Evolutionary conservation across 345 rosid genomes (phyloP).

Genomic region (Aquilaria malaccensis): DNA sequence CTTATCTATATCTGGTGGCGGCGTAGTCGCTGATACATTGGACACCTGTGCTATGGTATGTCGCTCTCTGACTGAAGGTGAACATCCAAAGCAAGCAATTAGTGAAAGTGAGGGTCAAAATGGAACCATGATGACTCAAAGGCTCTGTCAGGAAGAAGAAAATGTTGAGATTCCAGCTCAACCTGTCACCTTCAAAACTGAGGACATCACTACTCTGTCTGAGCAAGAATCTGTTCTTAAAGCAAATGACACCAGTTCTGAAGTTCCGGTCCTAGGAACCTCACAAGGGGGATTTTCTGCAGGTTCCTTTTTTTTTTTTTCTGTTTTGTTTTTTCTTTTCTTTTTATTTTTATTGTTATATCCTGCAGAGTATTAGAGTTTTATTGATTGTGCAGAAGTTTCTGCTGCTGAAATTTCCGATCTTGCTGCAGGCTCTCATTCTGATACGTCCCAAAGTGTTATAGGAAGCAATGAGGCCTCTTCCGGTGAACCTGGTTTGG

Average conservation of each 20-base stretch:
- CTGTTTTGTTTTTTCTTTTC: no score
- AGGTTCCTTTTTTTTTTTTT: constrained; percentile 5
- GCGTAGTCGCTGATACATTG: background rate
- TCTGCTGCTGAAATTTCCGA: constrained; percentile 23
- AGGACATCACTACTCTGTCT: constrained; percentile 13
- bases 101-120: constrained; percentile 12
- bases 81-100: constrained; percentile 22
- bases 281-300: constrained; percentile 25
- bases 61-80: constrained; percentile 18
- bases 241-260: constrained; percentile 13
- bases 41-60: constrained; percentile 9
- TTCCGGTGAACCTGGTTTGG: constrained; percentile 10
- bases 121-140: constrained; percentile 12
- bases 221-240: constrained; percentile 19
- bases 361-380: constrained; percentile 14
- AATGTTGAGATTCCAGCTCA: constrained; percentile 25
- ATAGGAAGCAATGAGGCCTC: constrained; percentile 8
- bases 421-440: constrained; percentile 22
- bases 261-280: constrained; percentile 21
- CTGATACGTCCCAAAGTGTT: constrained; percentile 14
- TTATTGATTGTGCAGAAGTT: constrained; percentile 17
- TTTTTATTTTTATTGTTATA: background rate
- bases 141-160: constrained; percentile 21
- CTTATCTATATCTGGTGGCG: constrained; percentile 26
- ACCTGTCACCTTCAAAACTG: constrained; percentile 15